Evolutionary conservation across 768 basidiomycete species (phyloP).

Genomic region (Pholiota molesta): DNA sequence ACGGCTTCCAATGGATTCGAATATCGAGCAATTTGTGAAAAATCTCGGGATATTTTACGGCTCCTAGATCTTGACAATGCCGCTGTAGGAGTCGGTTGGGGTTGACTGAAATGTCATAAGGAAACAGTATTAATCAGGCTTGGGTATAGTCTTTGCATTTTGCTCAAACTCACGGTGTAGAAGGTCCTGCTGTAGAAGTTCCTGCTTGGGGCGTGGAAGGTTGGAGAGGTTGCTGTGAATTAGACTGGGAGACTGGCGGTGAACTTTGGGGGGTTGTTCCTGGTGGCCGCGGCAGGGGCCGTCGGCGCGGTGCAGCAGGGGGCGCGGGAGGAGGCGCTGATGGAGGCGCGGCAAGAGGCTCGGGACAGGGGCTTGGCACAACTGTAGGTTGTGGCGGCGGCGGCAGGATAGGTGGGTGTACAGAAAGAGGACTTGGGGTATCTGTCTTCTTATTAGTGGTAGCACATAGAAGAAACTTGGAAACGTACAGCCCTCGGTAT

Average conservation of each 20-base stretch:
- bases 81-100: neutral
- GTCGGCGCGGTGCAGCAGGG: constrained; percentile 10
- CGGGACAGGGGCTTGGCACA: neutral
- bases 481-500: constrained; percentile 16
- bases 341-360: neutral
- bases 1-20: constrained; percentile 2
- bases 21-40: constrained; percentile 10
- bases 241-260: neutral
- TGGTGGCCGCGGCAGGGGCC: constrained; percentile 24
- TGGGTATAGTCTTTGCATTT: neutral
- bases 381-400: constrained; percentile 7
- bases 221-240: neutral
- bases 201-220: constrained; percentile 6
- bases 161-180: constrained; percentile 13
- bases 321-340: neutral
- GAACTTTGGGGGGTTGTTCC: constrained; percentile 8
- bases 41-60: constrained; percentile 19
- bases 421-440: constrained; percentile 15
- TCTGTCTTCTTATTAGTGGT: constrained; percentile 11
- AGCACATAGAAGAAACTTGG: neutral
- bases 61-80: constrained; percentile 10
- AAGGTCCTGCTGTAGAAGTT: constrained; percentile 15
- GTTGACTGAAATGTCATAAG: neutral
- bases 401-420: neutral
- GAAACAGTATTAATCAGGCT: neutral